These are phyloP conservation scores for Chlamydomonas eustigma DNA, from an alignment of 139 green algal species.

Conservation along the genomic window DNA sequence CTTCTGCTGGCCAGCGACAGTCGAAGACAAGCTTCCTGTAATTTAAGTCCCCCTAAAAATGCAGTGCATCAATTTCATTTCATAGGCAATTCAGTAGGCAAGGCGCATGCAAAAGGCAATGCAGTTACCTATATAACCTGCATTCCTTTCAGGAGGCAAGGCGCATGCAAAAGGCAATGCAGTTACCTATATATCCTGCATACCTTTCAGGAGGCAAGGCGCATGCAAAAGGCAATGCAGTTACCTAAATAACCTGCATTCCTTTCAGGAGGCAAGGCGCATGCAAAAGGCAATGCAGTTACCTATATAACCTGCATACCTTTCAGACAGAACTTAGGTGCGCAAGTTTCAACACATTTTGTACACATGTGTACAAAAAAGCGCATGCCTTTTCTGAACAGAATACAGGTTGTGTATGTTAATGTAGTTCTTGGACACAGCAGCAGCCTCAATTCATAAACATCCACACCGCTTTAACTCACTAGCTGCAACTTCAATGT, in stretches of 20 bases:
- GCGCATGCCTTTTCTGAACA: background rate
- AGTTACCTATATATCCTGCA: background rate
- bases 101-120: background rate
- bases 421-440: no score
- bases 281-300: background rate
- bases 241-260: background rate
- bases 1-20: slow-evolving; percentile 45
- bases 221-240: background rate
- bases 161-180: background rate
- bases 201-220: background rate
- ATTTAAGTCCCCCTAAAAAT: slow-evolving; percentile 45
- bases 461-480: background rate
- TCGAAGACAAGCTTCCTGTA: slow-evolving; percentile 52
- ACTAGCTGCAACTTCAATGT: background rate
- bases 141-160: background rate
- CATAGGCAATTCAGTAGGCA: background rate
- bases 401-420: background rate
- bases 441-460: no score
- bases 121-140: background rate
- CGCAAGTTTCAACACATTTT: no score
- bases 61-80: background rate
- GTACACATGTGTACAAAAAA: background rate
- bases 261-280: background rate
- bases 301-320: background rate
- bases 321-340: no score